phyloP scores from a whole-genome alignment of 208 protist genomes.

The Trichomonas tenax region DNA sequence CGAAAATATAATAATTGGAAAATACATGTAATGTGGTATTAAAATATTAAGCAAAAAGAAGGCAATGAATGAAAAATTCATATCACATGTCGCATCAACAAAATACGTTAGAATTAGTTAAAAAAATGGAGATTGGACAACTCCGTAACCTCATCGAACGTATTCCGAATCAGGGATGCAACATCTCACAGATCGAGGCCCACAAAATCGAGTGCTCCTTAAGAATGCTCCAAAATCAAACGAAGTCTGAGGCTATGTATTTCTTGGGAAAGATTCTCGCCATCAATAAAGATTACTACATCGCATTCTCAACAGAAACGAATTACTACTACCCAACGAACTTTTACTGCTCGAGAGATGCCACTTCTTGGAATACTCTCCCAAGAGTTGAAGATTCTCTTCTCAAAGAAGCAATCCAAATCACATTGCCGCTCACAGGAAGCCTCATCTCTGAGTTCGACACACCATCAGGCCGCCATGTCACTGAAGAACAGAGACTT shows the following conservation, averaged over 20 bases:
- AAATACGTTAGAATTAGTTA: background rate
- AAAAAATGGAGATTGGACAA: background rate
- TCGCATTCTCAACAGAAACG: background rate
- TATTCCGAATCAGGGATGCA: background rate
- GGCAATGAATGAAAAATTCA: background rate
- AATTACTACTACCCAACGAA: background rate
- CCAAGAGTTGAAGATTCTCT: background rate
- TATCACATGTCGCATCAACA: background rate
- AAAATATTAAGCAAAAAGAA: background rate
- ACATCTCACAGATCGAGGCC: background rate
- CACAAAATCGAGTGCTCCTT: background rate
- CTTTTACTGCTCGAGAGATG: background rate
- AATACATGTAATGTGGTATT: background rate
- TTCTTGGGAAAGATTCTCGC: slow-evolving; percentile 10
- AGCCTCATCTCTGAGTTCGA: background rate
- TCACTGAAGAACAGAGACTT: background rate
- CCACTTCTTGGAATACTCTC: background rate
- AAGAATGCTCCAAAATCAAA: background rate
- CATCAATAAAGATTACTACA: background rate
- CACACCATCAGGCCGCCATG: background rate
- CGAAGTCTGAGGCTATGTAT: background rate
- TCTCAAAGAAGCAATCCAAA: background rate
- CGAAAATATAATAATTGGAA: background rate
- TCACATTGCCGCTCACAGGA: background rate
- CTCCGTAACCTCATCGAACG: background rate